Evolutionary conservation across 768 basidiomycete species (phyloP), one percentile per base, ranked within the genome.

Genomic region (Lentinula raphanica): DNA sequence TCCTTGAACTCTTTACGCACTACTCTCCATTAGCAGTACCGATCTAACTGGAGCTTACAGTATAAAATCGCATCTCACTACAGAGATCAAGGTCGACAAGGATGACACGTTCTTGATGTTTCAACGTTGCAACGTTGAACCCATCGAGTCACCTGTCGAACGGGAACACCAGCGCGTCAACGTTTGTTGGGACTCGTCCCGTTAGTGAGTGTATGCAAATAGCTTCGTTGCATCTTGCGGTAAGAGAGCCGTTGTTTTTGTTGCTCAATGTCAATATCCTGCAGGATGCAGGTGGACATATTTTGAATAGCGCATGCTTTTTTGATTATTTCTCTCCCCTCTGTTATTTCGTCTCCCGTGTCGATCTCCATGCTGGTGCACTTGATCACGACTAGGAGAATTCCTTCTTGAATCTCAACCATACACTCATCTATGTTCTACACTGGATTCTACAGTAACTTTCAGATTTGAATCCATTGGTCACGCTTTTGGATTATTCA

Each of bases 321-420:
- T 60, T 69, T 7, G 68, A 67, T 31, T 60, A 59, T n/a, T 57
- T 70, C 38, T n/a, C n/a, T n/a, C n/a, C n/a, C n/a, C 63, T 67
- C 27, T 70, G 69, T 68, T 67, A n/a, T 54, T 50, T 3, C 25
- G 7, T 19, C 5, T 17, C 21, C 29, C 25, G 13, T 40, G 8
- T 39, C 7, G 12, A 31, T 36, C 19, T n/a, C 29, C 13, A 46
- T 21, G 1, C 35, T 29, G 36, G 6, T 15, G 39, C n/a, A 50
- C 4, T 19, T 11, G 27, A 23, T 13, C 27, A 9, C 40, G 19
- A 21, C 15, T 36, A 63, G 62, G 63, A 56, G 60, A 5, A 66
- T 69, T 56, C 69, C 69, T 69, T 64, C 36, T 65, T n/a, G n/a
- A n/a, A n/a, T n/a, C n/a, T n/a, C n/a, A n/a, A n/a, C n/a, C n/a